These are phyloP conservation scores for Abortiporus biennis DNA, from an alignment of 1,284 basidiomycete genomes.

Conservation along the genomic window DNA sequence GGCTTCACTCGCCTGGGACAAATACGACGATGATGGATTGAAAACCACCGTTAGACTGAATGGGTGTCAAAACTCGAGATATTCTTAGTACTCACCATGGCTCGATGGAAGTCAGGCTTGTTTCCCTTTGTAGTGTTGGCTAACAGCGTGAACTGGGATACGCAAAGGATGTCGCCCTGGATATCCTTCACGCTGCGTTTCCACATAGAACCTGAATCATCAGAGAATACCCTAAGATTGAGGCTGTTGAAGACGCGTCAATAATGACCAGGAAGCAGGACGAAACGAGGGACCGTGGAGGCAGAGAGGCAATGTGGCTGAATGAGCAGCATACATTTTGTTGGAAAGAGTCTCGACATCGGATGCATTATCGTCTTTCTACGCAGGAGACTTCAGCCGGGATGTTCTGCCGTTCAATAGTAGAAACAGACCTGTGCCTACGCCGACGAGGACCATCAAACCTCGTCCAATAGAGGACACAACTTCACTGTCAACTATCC, in stretches of 20 bases:
- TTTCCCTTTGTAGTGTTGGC: conserved; percentile 84
- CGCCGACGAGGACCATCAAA: conserved; percentile 83
- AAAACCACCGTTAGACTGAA: conserved; percentile 7
- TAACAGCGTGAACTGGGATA: conserved; percentile 88
- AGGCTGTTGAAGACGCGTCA: conserved; percentile 37
- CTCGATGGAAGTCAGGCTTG: conserved; percentile 87
- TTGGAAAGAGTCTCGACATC: conserved; percentile 71
- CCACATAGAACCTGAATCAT: conserved; percentile 66
- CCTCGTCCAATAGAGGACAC: conserved; percentile 80
- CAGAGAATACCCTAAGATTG: conserved; percentile 67
- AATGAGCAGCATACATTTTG: conserved; percentile 58
- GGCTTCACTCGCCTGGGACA: conserved; percentile 50
- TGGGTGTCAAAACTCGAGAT: conserved; percentile 7
- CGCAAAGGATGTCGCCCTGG: conserved; percentile 81
- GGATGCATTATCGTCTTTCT: conserved; percentile 67
- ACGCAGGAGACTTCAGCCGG: conserved; percentile 18
- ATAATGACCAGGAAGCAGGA: conserved; percentile 5
- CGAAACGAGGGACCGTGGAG: background rate
- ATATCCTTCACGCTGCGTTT: conserved; percentile 80
- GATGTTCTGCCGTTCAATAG: conserved; percentile 10
- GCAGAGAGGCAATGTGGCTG: background rate
- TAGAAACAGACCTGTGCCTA: conserved; percentile 61
- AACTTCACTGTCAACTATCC: conserved; percentile 65
- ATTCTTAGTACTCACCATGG: conserved; percentile 57
- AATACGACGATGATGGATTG: conserved; percentile 6